Conservation (phyloP, 2,329 filamentous ascomycete genomes). For the Fusarium torulosum region DNA sequence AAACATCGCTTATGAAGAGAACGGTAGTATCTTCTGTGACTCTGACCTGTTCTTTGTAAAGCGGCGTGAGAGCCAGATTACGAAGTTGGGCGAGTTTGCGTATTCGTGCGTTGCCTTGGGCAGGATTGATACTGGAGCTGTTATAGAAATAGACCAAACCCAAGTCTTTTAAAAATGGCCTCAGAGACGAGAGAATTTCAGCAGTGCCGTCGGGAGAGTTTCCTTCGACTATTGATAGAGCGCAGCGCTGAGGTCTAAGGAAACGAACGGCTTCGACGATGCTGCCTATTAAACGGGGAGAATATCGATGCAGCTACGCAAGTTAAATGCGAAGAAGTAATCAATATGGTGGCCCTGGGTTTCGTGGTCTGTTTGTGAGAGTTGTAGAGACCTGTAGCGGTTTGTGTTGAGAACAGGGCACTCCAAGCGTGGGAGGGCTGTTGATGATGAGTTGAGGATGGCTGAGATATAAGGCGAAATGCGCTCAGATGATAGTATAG, state of each 20-base stretch:
- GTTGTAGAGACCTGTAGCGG: conserved; percentile 44
- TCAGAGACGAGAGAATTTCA: conserved; percentile 61
- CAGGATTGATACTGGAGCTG: conserved; percentile 59
- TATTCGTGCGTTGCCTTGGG: conserved; percentile 58
- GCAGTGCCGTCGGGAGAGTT: conserved; percentile 66
- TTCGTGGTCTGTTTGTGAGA: background rate
- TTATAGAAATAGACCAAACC: conserved; percentile 58
- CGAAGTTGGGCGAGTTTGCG: conserved; percentile 62
- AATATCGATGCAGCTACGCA: conserved; percentile 59
- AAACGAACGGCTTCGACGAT: conserved; percentile 63
- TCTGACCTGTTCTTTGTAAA: conserved; percentile 49
- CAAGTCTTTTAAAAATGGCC: conserved; percentile 54
- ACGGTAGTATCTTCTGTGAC: conserved; percentile 57
- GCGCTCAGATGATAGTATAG: conserved; percentile 25
- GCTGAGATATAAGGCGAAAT: conserved; percentile 47
- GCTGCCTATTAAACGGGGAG: conserved; percentile 66
- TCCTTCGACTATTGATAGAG: conserved; percentile 68
- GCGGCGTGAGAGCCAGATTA: conserved; percentile 64
- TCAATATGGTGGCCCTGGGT: conserved; percentile 25
- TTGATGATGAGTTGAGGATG: conserved; percentile 48
- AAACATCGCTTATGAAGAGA: conserved; percentile 68
- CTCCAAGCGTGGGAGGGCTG: conserved; percentile 41
- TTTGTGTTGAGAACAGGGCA: conserved; percentile 47
- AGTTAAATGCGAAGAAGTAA: conserved; percentile 67
- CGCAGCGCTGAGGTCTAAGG: conserved; percentile 64